A percentile compares a stretch with the other conserved stretches of the same genome.
These are phyloP conservation scores for Collybiopsis luxurians DNA, from an alignment of 768 basidiomycete genomes.

Conservation along the genomic window DNA sequence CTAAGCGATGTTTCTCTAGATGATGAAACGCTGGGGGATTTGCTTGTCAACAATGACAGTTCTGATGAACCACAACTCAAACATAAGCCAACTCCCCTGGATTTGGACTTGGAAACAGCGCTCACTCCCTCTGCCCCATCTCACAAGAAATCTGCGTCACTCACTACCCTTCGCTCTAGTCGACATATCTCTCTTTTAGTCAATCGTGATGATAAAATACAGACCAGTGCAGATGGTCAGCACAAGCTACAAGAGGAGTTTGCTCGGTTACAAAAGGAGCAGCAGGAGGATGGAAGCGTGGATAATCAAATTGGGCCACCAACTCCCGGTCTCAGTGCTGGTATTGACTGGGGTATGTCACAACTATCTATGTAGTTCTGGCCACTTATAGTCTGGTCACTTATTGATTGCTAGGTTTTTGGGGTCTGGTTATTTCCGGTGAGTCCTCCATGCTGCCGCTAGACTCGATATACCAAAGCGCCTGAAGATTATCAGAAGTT, in stretches of 20 bases:
- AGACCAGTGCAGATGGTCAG: slow-evolving; percentile 58
- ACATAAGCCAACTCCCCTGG: background rate
- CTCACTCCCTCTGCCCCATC: background rate
- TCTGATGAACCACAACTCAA: background rate
- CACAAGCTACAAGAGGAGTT: slow-evolving; percentile 78
- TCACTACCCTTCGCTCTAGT: slow-evolving; percentile 51
- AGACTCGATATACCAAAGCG: slow-evolving; percentile 2
- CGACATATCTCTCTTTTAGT: slow-evolving; percentile 53
- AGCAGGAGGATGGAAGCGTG: slow-evolving; percentile 39
- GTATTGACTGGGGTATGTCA: slow-evolving; percentile 73
- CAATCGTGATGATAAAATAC: slow-evolving; percentile 41
- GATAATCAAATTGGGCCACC: slow-evolving; percentile 21
- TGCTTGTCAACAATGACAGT: background rate
- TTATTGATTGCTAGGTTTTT: slow-evolving; percentile 63
- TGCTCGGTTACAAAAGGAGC: slow-evolving; percentile 58
- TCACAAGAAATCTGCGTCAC: slow-evolving; percentile 67
- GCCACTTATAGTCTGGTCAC: background rate
- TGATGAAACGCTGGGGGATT: slow-evolving; percentile 21
- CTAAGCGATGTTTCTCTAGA: slow-evolving; percentile 63
- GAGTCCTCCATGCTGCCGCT: slow-evolving; percentile 14
- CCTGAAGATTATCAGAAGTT: slow-evolving; percentile 80
- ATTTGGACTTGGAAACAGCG: background rate
- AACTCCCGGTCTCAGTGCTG: slow-evolving; percentile 27
- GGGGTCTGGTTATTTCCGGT: slow-evolving; percentile 94
- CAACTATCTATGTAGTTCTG: too few species aligned